Conservation (phyloP, 2,329 filamentous ascomycete genomes). For the Colletotrichum sp. region DNA sequence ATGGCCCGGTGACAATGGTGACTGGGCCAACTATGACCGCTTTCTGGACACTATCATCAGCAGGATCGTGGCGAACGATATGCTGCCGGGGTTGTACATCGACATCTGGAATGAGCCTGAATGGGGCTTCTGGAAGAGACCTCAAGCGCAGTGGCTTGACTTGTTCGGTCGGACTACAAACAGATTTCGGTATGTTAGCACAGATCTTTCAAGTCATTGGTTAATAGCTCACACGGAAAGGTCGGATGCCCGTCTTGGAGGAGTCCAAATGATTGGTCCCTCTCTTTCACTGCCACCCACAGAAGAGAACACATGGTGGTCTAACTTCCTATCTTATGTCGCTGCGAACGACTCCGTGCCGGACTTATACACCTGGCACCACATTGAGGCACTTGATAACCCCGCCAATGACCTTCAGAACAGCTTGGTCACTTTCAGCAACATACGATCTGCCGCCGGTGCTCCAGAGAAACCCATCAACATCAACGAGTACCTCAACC, state of each 20-base stretch:
- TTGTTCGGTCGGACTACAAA: neutral
- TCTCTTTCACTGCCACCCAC: constrained; percentile 37
- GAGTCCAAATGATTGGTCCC: constrained; percentile 41
- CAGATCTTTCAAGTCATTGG: neutral
- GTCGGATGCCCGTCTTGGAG: neutral
- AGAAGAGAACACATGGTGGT: constrained; percentile 44
- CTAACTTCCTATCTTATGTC: constrained; percentile 37
- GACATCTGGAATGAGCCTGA: neutral
- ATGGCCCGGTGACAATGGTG: neutral
- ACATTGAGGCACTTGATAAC: neutral
- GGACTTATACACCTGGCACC: constrained; percentile 40
- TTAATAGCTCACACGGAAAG: neutral
- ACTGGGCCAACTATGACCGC: neutral
- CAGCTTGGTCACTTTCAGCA: neutral
- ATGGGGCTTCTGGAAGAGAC: neutral
- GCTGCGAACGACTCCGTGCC: constrained; percentile 36
- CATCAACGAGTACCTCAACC: constrained; percentile 11
- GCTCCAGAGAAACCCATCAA: neutral
- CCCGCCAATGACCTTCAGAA: neutral
- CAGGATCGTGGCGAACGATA: neutral
- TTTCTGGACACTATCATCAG: neutral
- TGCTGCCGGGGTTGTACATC: neutral
- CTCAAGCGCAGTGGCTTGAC: neutral
- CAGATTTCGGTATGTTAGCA: neutral
- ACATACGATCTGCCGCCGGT: neutral